Conservation (phyloP, 2,329 filamentous ascomycete species). For the Tympanopsis confertula region DNA sequence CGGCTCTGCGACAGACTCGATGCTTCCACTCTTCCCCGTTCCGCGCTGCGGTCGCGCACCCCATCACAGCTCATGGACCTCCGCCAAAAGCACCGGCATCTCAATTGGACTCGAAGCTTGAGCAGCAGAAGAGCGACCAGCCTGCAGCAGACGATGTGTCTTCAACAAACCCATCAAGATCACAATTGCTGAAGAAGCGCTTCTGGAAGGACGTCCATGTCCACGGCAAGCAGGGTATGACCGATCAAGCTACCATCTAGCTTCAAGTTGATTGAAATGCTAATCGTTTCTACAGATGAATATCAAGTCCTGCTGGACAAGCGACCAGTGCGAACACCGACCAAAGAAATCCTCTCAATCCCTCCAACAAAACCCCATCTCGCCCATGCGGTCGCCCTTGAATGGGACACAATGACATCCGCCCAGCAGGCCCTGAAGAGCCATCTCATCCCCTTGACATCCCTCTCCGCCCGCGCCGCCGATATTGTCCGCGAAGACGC, state of each 20-base stretch:
- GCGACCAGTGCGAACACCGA: conserved; percentile 44
- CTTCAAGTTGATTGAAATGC: background rate
- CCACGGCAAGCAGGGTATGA: conserved; percentile 29
- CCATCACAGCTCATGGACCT: conserved; percentile 1
- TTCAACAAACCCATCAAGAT: conserved; percentile 17
- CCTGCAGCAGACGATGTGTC: background rate
- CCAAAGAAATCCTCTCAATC: conserved; percentile 40
- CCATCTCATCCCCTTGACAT: conserved; percentile 53
- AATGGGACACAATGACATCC: conserved; percentile 53
- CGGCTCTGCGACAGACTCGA: no score
- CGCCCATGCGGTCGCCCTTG: conserved; percentile 48
- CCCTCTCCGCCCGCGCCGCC: conserved; percentile 44
- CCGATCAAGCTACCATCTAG: background rate
- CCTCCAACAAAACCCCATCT: conserved; percentile 45
- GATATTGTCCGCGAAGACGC: conserved; percentile 43
- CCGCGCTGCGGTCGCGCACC: background rate
- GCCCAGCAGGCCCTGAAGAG: conserved; percentile 53
- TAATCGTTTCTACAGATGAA: conserved; percentile 22
- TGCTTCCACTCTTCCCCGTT: background rate
- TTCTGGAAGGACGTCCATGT: conserved; percentile 55
- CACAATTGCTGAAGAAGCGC: conserved; percentile 37
- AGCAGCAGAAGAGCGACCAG: background rate
- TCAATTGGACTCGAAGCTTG: background rate
- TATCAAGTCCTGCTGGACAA: conserved; percentile 45
- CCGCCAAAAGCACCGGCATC: background rate